These are phyloP conservation scores for Linnemannia elongata DNA, from an alignment of 192 early-diverging fungal genomes.

Conservation along the genomic window DNA sequence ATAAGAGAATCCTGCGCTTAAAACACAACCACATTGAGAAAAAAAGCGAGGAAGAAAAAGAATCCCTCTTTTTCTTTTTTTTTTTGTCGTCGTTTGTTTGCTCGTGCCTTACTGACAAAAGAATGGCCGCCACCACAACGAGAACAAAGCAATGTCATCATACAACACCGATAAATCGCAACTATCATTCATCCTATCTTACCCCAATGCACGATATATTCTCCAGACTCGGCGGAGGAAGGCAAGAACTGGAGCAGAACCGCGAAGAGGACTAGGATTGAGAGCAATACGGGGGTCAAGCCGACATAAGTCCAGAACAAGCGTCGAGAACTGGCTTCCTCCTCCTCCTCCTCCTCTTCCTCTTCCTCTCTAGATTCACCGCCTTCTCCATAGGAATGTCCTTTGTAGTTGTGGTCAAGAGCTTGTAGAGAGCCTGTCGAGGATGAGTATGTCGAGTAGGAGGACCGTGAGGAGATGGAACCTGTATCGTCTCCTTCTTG, in stretches of 20 bases:
- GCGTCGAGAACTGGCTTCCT: constrained; percentile 16
- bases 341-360: neutral
- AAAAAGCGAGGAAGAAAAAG: neutral
- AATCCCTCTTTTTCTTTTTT: neutral
- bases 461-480: constrained; percentile 35
- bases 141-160: neutral
- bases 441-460: constrained; percentile 46
- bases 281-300: constrained; percentile 26
- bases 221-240: neutral
- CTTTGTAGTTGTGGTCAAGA: neutral
- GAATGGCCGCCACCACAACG: neutral
- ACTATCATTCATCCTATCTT: neutral
- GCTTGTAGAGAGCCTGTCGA: constrained; percentile 1
- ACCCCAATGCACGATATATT: constrained; percentile 38
- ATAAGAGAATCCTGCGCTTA: neutral
- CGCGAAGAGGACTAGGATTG: constrained; percentile 38
- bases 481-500: neutral
- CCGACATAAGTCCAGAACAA: constrained; percentile 46
- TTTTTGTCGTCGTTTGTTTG: neutral
- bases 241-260: constrained; percentile 29
- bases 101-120: neutral
- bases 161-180: neutral
- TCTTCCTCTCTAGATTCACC: neutral
- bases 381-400: neutral
- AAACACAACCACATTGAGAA: neutral